Base-by-base conservation (phyloP, 2,329 filamentous ascomycete genomes). In the Xylaria sp. region DNA sequence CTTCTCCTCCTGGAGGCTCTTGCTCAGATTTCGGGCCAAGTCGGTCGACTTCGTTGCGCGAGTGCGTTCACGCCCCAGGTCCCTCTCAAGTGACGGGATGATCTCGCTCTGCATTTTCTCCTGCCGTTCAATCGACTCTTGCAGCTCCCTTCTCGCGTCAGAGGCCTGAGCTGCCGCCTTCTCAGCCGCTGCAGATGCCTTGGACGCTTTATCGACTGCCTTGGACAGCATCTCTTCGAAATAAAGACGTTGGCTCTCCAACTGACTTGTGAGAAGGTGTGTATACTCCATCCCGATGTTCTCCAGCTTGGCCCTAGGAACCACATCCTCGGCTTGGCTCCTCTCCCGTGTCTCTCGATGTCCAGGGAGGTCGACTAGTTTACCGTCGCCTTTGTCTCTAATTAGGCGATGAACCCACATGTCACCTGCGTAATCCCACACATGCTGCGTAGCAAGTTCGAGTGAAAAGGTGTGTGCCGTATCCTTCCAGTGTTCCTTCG, bases 341-440 rank as follows among this genome's bases (percentile, higher is more conserved):
- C 70, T 67, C 4, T 68, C 67, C 16, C 70, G 60, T 18, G 63
- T 58, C 53, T 68, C 63, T 55, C 67, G 76, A 65, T 69, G 76
- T 2, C 83, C 82, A 0, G 92, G 91, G n/a, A 97, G 80, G 73
- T 97, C 93, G 16, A 97, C 89, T 2, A 96, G 82, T 73, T 96
- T 96, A 23, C 91, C 91, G 72, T 96, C 92, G 8, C 91, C 88
- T 76, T 97, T 96, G 70, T 92, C 91, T 65, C 96, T 89, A 58
- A 99, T 96, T 55, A 97, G 84, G 8, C 94, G 88, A 74, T 99
- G 94, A 53, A 97, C 94, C 81, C 96, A 99, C 70, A 89, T 90
- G 71, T 99, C 94, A 3, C 91, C 92, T 0, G 90, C 91, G 65
- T 99, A 99, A 74, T 99, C 94, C 94, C 94, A 99, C 1, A 99